These are phyloP conservation scores for Fusarium graminum DNA, from an alignment of 2,329 filamentous ascomycete species.

Conservation along the genomic window DNA sequence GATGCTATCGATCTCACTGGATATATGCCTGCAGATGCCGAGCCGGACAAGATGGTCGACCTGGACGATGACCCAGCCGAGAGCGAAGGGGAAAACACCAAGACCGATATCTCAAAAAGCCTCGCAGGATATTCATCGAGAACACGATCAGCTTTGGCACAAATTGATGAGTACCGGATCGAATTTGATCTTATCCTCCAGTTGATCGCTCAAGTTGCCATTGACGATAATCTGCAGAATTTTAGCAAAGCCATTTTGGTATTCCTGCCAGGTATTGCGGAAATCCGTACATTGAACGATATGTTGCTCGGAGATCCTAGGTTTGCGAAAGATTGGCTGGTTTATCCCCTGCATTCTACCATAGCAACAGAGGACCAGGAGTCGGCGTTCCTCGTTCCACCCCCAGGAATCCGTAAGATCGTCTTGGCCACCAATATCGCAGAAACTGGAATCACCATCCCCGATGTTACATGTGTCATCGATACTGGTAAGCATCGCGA, in stretches of 20 bases:
- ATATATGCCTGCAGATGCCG: slow-evolving; percentile 67
- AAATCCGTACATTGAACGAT: slow-evolving; percentile 90
- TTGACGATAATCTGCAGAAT: slow-evolving; percentile 71
- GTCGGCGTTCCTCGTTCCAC: slow-evolving; percentile 88
- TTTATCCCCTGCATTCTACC: slow-evolving; percentile 92
- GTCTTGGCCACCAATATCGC: slow-evolving; percentile 98
- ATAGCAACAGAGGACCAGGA: slow-evolving; percentile 98
- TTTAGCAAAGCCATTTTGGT: slow-evolving; percentile 95
- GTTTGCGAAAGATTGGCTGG: slow-evolving; percentile 82
- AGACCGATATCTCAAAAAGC: slow-evolving; percentile 71
- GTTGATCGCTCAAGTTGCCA: slow-evolving; percentile 81
- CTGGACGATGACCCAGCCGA: slow-evolving; percentile 72
- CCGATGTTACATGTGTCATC: slow-evolving; percentile 96
- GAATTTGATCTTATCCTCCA: slow-evolving; percentile 88
- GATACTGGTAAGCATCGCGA: slow-evolving; percentile 97
- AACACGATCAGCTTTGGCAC: slow-evolving; percentile 79
- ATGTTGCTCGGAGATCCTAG: slow-evolving; percentile 81
- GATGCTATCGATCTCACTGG: slow-evolving; percentile 91
- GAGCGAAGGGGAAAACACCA: slow-evolving; percentile 64
- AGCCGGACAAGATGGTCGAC: slow-evolving; percentile 68
- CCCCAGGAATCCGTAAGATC: slow-evolving; percentile 86
- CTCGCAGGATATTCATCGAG: slow-evolving; percentile 80
- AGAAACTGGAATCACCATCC: slow-evolving; percentile 98
- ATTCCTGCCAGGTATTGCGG: slow-evolving; percentile 93
- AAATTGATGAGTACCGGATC: slow-evolving; percentile 91